Percentiles rank a stretch among this genome's conserved stretches.
Evolutionary conservation across 148 eudicot species (phyloP).

Genomic region (Tetragonia tetragonoides): DNA sequence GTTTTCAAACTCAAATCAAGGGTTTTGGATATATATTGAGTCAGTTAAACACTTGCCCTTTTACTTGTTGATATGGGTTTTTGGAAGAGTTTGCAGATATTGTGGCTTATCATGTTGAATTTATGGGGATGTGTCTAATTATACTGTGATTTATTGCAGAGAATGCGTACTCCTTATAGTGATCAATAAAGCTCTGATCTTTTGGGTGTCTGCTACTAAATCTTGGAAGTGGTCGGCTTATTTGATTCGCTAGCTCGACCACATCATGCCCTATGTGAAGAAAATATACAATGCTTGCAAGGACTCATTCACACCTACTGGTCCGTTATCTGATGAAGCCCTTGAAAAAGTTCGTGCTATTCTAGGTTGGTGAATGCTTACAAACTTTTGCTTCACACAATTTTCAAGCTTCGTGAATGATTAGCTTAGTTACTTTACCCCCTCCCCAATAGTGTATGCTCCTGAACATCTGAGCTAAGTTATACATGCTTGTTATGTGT

Average conservation of each 20-base stretch:
- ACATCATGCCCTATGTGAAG: conserved; percentile 88
- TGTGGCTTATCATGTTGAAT: not conserved
- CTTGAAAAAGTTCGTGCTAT: conserved; percentile 75
- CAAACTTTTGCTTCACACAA: not conserved
- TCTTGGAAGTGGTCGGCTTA: conserved; percentile 27
- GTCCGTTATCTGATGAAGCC: conserved; percentile 85
- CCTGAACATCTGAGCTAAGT: not conserved
- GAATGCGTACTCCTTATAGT: conserved; percentile 8
- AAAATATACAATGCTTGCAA: conserved; percentile 95
- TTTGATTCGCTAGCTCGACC: conserved; percentile 22
- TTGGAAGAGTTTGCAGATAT: not conserved
- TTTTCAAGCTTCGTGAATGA: conserved; percentile 1
- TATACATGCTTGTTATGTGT: not conserved
- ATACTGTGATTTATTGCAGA: conserved; percentile 18
- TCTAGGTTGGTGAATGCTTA: conserved; percentile 52
- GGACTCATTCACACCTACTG: conserved; percentile 75
- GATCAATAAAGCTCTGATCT: not conserved
- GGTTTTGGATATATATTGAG: conserved; percentile 2
- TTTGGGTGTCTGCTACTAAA: conserved; percentile 12
- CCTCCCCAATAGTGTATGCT: not conserved
- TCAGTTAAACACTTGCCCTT: not conserved
- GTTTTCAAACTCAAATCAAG: not conserved
- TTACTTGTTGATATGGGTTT: not conserved
- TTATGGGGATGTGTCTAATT: conserved; percentile 17
- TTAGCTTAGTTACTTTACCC: too few species aligned